Evolutionary conservation across 148 eudicot genomes (phyloP).

Genomic region (Rhododendron williamsianum): DNA sequence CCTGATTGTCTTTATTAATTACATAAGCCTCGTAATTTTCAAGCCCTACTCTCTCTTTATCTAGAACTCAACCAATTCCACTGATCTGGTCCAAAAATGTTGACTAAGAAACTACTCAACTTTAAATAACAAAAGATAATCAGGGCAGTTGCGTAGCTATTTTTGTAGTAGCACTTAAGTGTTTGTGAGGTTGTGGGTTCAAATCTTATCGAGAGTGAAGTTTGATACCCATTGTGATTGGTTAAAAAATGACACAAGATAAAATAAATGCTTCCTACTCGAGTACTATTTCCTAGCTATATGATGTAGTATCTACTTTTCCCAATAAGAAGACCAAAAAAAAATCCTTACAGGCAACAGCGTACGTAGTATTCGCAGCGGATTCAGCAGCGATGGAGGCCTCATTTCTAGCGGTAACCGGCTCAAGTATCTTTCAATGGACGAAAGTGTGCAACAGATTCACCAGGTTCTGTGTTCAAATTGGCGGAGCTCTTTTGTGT

Average conservation of each 20-base stretch:
- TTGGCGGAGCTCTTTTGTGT: conserved; percentile 40
- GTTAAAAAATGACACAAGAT: background rate
- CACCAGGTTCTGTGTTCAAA: conserved; percentile 53
- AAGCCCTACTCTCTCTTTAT: too few relatives aligned
- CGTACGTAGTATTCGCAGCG: conserved; percentile 45
- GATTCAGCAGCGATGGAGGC: conserved; percentile 26
- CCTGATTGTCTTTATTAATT: too few relatives aligned
- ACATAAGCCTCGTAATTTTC: too few relatives aligned
- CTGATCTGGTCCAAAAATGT: background rate
- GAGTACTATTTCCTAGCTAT: too few relatives aligned
- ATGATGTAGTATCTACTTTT: too few relatives aligned
- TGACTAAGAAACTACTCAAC: background rate
- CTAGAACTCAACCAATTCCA: background rate
- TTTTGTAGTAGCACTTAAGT: too few relatives aligned
- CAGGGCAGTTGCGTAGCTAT: too few relatives aligned
- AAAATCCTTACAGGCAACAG: conserved; percentile 37
- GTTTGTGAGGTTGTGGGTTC: too few relatives aligned
- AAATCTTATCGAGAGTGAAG: too few relatives aligned
- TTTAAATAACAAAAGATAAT: too few relatives aligned
- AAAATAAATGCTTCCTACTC: too few relatives aligned
- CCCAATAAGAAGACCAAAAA: background rate
- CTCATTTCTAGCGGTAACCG: conserved; percentile 38
- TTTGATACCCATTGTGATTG: background rate
- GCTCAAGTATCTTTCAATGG: conserved; percentile 44
- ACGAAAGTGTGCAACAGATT: conserved; percentile 54